A percentile compares a stretch with the other conserved stretches of the same genome.
Evolutionary conservation across 257 asterid species (phyloP).

Genomic region (Solanum habrochaites): DNA sequence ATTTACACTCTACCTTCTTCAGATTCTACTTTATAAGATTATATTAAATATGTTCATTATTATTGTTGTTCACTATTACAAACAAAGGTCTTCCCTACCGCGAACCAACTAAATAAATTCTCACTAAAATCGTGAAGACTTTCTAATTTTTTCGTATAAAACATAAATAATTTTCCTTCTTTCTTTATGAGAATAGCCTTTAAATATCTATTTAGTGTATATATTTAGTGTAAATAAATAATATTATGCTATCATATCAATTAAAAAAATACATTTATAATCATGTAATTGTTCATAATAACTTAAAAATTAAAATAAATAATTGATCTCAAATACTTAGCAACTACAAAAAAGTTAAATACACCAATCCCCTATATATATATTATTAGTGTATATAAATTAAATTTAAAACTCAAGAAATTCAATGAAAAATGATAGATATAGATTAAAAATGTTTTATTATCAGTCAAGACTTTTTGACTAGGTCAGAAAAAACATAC

Average conservation of each 20-base stretch:
- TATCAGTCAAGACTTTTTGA: background rate
- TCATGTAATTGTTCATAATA: too few relatives aligned
- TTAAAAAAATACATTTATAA: too few relatives aligned
- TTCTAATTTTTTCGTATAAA: too few relatives aligned
- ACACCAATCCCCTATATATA: background rate
- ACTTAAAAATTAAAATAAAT: background rate
- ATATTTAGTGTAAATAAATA: too few relatives aligned
- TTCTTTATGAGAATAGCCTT: too few relatives aligned
- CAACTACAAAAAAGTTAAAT: background rate
- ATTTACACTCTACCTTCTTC: accelerated
- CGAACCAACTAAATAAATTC: background rate
- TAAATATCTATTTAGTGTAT: too few relatives aligned
- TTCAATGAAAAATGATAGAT: background rate
- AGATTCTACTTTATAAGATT: background rate
- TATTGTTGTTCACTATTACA: background rate
- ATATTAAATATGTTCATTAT: background rate
- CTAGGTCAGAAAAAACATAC: background rate
- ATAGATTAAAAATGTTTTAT: background rate
- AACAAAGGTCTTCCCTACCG: too few relatives aligned
- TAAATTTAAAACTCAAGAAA: background rate
- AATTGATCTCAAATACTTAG: background rate
- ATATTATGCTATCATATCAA: too few relatives aligned
- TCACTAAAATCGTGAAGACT: too few relatives aligned
- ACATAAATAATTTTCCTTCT: too few relatives aligned
- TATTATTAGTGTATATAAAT: background rate